phyloP scores from a whole-genome alignment of 352 stramenopile species.

The Phytophthora brassicae region DNA sequence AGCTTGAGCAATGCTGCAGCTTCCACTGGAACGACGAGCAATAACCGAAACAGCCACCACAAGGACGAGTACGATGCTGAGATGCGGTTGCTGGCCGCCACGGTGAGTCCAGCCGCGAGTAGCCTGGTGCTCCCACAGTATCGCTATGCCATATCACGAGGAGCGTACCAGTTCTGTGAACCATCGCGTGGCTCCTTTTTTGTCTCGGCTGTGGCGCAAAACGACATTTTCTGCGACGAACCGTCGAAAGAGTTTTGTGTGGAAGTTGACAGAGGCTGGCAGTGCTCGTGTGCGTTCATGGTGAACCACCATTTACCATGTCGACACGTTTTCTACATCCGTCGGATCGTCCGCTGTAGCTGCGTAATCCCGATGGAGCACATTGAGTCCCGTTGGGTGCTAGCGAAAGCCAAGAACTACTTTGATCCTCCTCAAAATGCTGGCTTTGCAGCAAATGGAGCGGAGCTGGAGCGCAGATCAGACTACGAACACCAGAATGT shows the following conservation, averaged over 20 bases:
- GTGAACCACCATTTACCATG: conserved; percentile 37
- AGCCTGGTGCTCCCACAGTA: conserved; percentile 37
- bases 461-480: neutral
- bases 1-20: conserved; percentile 1
- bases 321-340: conserved; percentile 39
- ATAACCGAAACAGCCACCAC: neutral
- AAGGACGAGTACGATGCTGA: conserved; percentile 30
- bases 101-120: conserved; percentile 23
- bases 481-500: conserved; percentile 13
- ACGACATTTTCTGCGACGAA: conserved; percentile 38
- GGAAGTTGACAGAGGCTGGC: conserved; percentile 33
- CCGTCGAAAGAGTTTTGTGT: conserved; percentile 38
- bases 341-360: conserved; percentile 35
- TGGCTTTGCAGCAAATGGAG: neutral
- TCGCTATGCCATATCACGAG: conserved; percentile 25
- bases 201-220: conserved; percentile 27
- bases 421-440: conserved; percentile 19
- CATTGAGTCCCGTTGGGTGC: conserved; percentile 33
- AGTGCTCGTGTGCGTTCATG: conserved; percentile 46
- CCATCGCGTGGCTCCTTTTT: conserved; percentile 34
- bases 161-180: conserved; percentile 39
- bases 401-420: conserved; percentile 23
- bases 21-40: neutral
- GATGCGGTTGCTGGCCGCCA: conserved; percentile 34
- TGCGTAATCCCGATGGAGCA: conserved; percentile 30